Evolutionary conservation across 192 early-diverging fungal species (phyloP).

Genomic region (Coemansia sp.): DNA sequence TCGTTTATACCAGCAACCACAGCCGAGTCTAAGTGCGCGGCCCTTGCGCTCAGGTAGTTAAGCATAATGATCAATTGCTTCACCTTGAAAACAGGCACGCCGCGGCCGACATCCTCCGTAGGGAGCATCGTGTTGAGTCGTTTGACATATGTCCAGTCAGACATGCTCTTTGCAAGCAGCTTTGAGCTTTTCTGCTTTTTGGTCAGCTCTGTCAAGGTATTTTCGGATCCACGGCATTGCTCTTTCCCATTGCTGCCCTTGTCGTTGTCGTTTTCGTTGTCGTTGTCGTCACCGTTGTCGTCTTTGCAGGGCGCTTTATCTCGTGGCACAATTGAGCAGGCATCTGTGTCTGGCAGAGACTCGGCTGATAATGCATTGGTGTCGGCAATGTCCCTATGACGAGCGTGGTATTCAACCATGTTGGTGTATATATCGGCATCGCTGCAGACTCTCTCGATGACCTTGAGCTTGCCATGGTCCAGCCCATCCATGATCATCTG

Average conservation of each 20-base stretch:
- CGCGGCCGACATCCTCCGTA: conserved; percentile 1
- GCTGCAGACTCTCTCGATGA: conserved; percentile 23
- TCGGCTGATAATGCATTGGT: background rate
- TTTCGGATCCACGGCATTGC: background rate
- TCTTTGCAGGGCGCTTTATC: too few relatives aligned
- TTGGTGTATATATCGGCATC: conserved; percentile 35
- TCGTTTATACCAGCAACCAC: background rate
- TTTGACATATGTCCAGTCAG: conserved; percentile 32
- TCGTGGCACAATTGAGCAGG: background rate
- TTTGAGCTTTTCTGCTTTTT: background rate
- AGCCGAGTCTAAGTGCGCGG: background rate
- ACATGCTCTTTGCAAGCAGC: background rate
- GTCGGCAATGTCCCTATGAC: background rate
- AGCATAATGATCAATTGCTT: conserved; percentile 4
- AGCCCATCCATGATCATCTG: conserved; percentile 37
- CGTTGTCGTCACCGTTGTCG: too few relatives aligned
- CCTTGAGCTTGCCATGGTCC: conserved; percentile 38
- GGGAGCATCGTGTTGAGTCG: conserved; percentile 17
- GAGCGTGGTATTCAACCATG: conserved; percentile 25
- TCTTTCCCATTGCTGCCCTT: background rate
- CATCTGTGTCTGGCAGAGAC: background rate
- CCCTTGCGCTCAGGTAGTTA: conserved; percentile 26
- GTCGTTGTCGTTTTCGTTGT: too few relatives aligned
- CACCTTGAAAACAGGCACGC: conserved; percentile 39
- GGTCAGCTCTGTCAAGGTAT: background rate